phyloP scores from a whole-genome alignment of 768 basidiomycete species.

The Amanita subjunquillea region DNA sequence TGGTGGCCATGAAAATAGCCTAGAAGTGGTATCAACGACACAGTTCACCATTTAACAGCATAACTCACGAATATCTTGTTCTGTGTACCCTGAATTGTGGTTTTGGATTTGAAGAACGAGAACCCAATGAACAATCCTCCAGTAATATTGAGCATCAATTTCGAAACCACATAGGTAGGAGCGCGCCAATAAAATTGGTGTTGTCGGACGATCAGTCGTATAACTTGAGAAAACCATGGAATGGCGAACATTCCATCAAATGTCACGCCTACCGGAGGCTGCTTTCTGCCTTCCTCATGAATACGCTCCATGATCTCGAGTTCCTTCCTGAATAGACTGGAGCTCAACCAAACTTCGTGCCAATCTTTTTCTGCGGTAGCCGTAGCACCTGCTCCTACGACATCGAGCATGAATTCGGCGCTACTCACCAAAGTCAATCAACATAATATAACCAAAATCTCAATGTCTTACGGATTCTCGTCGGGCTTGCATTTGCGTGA shows the following conservation, averaged over 20 bases:
- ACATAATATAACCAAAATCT: not conserved
- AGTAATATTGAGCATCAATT: constrained; percentile 43
- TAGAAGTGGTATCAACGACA: constrained; percentile 12
- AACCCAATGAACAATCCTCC: constrained; percentile 51
- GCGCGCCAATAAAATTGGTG: constrained; percentile 41
- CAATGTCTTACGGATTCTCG: constrained; percentile 56
- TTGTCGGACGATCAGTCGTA: constrained; percentile 32
- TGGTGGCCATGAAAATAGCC: constrained; percentile 49
- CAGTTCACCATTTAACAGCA: constrained; percentile 1
- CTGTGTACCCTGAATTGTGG: constrained; percentile 46
- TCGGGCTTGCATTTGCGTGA: constrained; percentile 46
- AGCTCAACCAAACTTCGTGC: constrained; percentile 38
- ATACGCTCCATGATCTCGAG: constrained; percentile 34
- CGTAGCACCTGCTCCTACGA: constrained; percentile 65
- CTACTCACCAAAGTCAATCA: constrained; percentile 15
- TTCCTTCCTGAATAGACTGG: constrained; percentile 21
- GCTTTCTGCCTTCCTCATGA: constrained; percentile 38
- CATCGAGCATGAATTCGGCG: constrained; percentile 57
- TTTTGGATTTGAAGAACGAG: constrained; percentile 50
- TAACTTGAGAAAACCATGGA: constrained; percentile 39
- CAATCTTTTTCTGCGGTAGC: constrained; percentile 44
- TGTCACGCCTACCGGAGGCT: constrained; percentile 25
- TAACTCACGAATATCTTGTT: constrained; percentile 52
- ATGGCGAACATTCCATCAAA: constrained; percentile 39
- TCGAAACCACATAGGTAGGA: constrained; percentile 52